These are phyloP conservation scores for Termitomyces sp. DNA, from an alignment of 768 basidiomycete genomes.

Conservation along the genomic window DNA sequence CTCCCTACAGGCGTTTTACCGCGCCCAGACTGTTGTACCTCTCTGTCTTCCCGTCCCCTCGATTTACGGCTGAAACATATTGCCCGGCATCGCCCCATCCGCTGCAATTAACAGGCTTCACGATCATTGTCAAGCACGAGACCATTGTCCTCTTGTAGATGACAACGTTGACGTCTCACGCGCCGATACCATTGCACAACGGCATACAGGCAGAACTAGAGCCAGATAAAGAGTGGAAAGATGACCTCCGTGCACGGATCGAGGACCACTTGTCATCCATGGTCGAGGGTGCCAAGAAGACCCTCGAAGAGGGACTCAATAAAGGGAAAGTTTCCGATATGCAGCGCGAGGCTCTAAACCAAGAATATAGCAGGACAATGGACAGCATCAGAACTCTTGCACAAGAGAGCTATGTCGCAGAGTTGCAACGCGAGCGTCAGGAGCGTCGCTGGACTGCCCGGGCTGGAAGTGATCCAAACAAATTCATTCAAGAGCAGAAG, in stretches of 20 bases:
- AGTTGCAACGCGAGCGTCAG: slow-evolving; percentile 45
- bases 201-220: slow-evolving; percentile 36
- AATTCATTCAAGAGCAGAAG: slow-evolving; percentile 31
- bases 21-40: slow-evolving; percentile 21
- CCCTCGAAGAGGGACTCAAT: slow-evolving; percentile 48
- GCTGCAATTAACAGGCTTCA: slow-evolving; percentile 3
- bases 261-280: slow-evolving; percentile 38
- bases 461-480: not conserved
- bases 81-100: slow-evolving; percentile 13
- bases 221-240: slow-evolving; percentile 57
- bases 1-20: slow-evolving; percentile 18
- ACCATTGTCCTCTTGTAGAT: slow-evolving; percentile 25
- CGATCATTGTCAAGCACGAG: slow-evolving; percentile 7
- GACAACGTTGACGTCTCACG: slow-evolving; percentile 29
- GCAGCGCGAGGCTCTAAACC: slow-evolving; percentile 30
- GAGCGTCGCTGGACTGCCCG: slow-evolving; percentile 48
- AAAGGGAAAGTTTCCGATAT: slow-evolving; percentile 30
- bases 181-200: slow-evolving; percentile 16
- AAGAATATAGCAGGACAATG: slow-evolving; percentile 40
- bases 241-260: slow-evolving; percentile 41
- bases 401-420: slow-evolving; percentile 40
- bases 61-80: slow-evolving; percentile 5
- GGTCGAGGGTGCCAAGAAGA: slow-evolving; percentile 63
- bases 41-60: slow-evolving; percentile 10
- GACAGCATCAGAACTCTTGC: slow-evolving; percentile 40